Percentiles rank a stretch among this genome's conserved stretches.
Evolutionary conservation across 169 alveolate species (phyloP).

Genomic region (Eimeria sp.): DNA sequence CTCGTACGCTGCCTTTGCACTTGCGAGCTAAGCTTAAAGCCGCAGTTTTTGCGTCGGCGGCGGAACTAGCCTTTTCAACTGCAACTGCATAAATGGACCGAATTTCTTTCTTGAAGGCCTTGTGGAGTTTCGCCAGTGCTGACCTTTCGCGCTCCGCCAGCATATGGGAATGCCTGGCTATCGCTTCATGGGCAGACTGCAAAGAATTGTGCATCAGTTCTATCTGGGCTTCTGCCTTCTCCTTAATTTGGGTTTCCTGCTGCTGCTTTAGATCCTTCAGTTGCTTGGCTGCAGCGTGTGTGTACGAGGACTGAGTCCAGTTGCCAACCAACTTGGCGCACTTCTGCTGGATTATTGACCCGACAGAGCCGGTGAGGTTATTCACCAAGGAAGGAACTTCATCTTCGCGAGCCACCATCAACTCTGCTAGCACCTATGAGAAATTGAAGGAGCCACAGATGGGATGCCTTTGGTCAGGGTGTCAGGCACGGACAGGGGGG

Average conservation of each 20-base stretch:
- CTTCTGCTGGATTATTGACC: slow-evolving; percentile 30
- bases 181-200: slow-evolving; percentile 49
- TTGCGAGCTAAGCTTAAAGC: slow-evolving; percentile 3
- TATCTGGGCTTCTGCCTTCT: slow-evolving; percentile 22
- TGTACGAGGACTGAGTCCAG: slow-evolving; percentile 31
- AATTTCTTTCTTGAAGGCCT: slow-evolving; percentile 51
- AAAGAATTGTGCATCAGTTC: slow-evolving; percentile 60
- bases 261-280: slow-evolving; percentile 40
- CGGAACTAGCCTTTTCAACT: slow-evolving; percentile 17
- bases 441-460: background rate
- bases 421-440: slow-evolving; percentile 37
- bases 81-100: slow-evolving; percentile 36
- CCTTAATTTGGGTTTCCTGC: slow-evolving; percentile 48
- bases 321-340: slow-evolving; percentile 49
- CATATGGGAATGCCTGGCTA: slow-evolving; percentile 37
- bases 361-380: slow-evolving; percentile 60
- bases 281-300: slow-evolving; percentile 20
- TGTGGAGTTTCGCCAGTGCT: slow-evolving; percentile 34
- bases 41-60: slow-evolving; percentile 36
- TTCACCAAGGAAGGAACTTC: slow-evolving; percentile 51
- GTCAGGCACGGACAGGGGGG: background rate
- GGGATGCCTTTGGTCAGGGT: background rate
- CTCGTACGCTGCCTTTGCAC: slow-evolving; percentile 56
- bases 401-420: slow-evolving; percentile 50
- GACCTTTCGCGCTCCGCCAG: slow-evolving; percentile 54